phyloP scores from a whole-genome alignment of 306 rosid species.

The Coriaria nepalensis region DNA sequence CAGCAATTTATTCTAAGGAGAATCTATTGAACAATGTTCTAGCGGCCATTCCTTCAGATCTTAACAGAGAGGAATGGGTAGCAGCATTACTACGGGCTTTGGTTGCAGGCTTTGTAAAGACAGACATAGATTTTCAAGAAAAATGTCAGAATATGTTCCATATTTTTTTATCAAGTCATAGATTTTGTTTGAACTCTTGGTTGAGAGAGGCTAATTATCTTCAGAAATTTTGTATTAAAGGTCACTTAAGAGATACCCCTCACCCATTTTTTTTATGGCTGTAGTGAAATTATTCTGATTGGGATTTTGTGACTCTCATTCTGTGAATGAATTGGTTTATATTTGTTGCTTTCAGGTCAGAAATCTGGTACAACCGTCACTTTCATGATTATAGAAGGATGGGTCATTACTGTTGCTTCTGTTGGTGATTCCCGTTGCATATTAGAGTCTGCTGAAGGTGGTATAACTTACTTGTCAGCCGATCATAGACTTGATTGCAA shows the following conservation, averaged over 20 bases:
- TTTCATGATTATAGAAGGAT: conserved; percentile 91
- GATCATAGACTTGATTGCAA: conserved; percentile 91
- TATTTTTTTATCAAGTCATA: conserved; percentile 8
- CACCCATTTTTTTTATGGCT: no score
- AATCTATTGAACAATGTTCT: conserved; percentile 71
- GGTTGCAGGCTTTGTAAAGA: conserved; percentile 97
- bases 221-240: no score
- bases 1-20: conserved; percentile 92
- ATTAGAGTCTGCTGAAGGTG: conserved; percentile 90
- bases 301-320: neutral
- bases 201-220: no score
- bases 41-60: conserved; percentile 74
- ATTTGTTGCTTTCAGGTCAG: conserved; percentile 39
- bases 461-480: conserved; percentile 75
- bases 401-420: conserved; percentile 95
- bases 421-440: conserved; percentile 97
- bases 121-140: conserved; percentile 84
- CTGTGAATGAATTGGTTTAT: neutral
- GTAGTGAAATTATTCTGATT: no score
- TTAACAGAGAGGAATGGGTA: conserved; percentile 89
- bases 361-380: conserved; percentile 96
- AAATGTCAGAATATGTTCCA: conserved; percentile 35
- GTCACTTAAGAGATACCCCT: no score
- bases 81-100: conserved; percentile 94
- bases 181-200: neutral